Evolutionary conservation across 2,329 filamentous ascomycete genomes (phyloP), one percentile per base, ranked within the genome.

Genomic region (Hymenoscyphus occultus): DNA sequence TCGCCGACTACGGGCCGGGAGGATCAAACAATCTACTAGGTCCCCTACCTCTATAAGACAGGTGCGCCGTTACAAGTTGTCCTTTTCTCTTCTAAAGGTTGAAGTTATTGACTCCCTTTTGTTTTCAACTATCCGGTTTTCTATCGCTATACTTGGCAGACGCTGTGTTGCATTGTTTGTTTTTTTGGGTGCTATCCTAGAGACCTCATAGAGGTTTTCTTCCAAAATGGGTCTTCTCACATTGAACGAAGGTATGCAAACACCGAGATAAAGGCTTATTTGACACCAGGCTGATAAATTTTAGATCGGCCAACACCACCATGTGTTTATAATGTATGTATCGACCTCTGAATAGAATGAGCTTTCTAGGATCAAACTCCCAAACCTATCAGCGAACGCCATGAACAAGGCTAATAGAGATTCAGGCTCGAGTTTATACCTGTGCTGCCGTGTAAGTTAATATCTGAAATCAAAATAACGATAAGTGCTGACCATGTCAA

Each of bases 181-280:
- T 59, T 56, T 56, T 28, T 54, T 16, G 28, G 19, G n/a, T 39
- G 35, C 19, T 13, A 28, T 56, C 31, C 39, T 19, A n/a, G 28
- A 62, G 28, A 59, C 16, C 35, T 42, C 6, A 14, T 22, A 13
- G 31, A 48, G 35, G 19, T 48, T 31, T 56, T 48, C 19, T 28
- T 45, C 56, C 67, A 69, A 64, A 13, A 72, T 72, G 70, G 77
- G 77, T 61, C 74, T 86, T 66, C 77, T 86, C 61, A 72, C 79
- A 28, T 77, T 85, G 62, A 80, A 81, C 56, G 84, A 86, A 74
- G 84, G 86, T 74, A 76, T 82, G 76, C 82, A 40, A 35, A 32
- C 57, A 51, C 39, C 12, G 22, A 6, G n/a, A 35, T 13, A 14
- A 64, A 19, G 57, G 3, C 39, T 56, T 10, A 39, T 19, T 22